phyloP scores from a whole-genome alignment of 805 yeast species.

The Trichomonascus vanleenenianus region DNA sequence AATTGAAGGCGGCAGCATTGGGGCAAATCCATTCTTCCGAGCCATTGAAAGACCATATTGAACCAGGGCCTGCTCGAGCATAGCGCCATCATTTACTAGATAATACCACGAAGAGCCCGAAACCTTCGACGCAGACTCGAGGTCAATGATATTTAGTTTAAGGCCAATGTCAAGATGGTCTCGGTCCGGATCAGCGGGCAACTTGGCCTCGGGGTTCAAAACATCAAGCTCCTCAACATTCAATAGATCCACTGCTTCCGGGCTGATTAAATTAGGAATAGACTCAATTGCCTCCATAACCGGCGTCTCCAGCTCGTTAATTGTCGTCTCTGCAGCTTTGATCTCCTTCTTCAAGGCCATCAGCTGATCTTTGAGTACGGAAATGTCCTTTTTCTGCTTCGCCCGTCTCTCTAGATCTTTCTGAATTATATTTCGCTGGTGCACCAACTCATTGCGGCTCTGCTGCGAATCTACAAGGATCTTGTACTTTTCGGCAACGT shows the following conservation, averaged over 20 bases:
- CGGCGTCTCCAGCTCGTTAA: constrained; percentile 8
- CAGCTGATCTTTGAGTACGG: constrained; percentile 1
- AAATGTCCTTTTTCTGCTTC: not conserved
- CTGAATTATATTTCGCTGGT: constrained; percentile 15
- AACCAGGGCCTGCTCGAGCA: constrained; percentile 81
- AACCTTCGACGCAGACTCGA: constrained; percentile 61
- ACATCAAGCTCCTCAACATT: constrained; percentile 17
- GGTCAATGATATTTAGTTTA: constrained; percentile 58
- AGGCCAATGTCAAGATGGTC: constrained; percentile 69
- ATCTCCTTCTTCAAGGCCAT: constrained; percentile 16
- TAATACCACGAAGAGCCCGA: constrained; percentile 76
- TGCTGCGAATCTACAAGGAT: constrained; percentile 12
- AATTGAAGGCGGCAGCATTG: constrained; percentile 78
- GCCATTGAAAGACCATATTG: constrained; percentile 71
- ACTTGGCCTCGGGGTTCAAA: constrained; percentile 15
- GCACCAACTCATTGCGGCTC: constrained; percentile 11
- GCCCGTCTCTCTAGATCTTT: constrained; percentile 11
- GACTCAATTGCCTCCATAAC: constrained; percentile 20
- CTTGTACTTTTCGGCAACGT: constrained; percentile 20
- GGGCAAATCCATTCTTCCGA: constrained; percentile 53
- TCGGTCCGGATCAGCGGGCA: constrained; percentile 4
- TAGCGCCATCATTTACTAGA: constrained; percentile 74
- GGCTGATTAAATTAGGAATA: constrained; percentile 27
- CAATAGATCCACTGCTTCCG: constrained; percentile 13
- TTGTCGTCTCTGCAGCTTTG: constrained; percentile 10